Base-by-base conservation (phyloP, 495 filamentous ascomycete genomes). In the Penicillium manginii region DNA sequence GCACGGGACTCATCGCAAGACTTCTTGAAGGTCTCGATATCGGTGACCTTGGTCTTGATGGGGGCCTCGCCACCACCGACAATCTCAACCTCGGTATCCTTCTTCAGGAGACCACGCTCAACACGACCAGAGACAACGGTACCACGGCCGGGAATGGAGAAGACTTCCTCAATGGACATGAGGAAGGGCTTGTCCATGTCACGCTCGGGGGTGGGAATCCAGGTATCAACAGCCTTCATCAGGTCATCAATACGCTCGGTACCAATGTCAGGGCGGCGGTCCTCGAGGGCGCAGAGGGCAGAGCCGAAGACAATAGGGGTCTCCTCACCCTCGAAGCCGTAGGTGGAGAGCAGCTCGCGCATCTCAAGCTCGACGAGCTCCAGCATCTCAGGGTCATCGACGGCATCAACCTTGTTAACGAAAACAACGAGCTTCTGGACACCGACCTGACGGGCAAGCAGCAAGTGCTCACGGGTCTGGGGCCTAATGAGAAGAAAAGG, bases 331-430 rank as follows among this genome's bases (percentile, higher is more conserved):
- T 98, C 96, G 77, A 98, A 98, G 47, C 92, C 92, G 75, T 98
- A 98, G 61, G 84, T 86, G 58, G 69, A 85, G 56, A 98, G 88
- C 32, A 98, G 88, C 77, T 98, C 94, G 68, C 94, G 90, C 94
- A 98, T 98, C 80, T 98, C 94, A 87, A 98, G 93, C 85, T 98
- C 94, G 69, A 98, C 94, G 52, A 98, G 89, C 81, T 98, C 94
- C 86, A 98, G 87, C 94, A 98, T 98, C 78, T 98, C 94, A 47
- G 89, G 88, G 80, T 98, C 94, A 61, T 98, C 92, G 31, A 98
- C 81, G 54, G 91, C 89, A 74, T 98, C 94, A 73, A 98, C 84
- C 84, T 98, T 98, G 87, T 98, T 98, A 68, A 98, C 96, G 78
- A 98, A 98, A 61, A 98, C 94, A 62, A 98, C 96, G 52, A 98